Evolutionary conservation across 2,329 filamentous ascomycete species (phyloP).

Genomic region (Trichophyton simii): DNA sequence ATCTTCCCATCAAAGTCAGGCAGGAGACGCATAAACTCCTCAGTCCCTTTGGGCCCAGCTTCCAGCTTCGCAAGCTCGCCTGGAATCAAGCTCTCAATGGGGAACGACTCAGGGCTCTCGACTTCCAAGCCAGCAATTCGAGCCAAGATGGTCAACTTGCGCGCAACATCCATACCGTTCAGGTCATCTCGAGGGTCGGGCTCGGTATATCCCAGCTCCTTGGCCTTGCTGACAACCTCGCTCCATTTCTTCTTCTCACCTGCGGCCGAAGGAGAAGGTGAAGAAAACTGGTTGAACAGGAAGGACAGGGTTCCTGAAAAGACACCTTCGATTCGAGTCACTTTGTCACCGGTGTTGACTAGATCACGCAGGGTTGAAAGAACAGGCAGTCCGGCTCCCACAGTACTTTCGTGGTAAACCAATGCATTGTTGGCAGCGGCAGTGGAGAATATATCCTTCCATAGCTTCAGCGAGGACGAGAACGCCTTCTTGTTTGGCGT

Average conservation of each 20-base stretch:
- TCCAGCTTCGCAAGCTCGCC: conserved; percentile 64
- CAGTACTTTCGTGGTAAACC: conserved; percentile 89
- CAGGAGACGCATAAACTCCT: conserved; percentile 74
- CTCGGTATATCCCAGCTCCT: conserved; percentile 84
- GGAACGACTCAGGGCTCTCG: conserved; percentile 75
- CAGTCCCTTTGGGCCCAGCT: conserved; percentile 45
- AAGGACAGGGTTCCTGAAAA: conserved; percentile 98
- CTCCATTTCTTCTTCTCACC: conserved; percentile 58
- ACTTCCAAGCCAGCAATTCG: conserved; percentile 71
- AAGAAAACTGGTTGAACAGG: conserved; percentile 94
- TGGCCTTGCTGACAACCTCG: conserved; percentile 80
- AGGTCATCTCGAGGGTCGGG: conserved; percentile 77
- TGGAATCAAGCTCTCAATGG: conserved; percentile 86
- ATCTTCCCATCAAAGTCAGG: conserved; percentile 78
- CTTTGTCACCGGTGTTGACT: conserved; percentile 83
- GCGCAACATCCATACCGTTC: conserved; percentile 81
- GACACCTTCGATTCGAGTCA: conserved; percentile 88
- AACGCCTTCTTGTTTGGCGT: conserved; percentile 99
- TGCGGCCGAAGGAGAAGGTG: conserved; percentile 44
- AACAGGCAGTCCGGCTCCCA: conserved; percentile 84
- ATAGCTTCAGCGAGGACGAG: conserved; percentile 65
- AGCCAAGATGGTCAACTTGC: conserved; percentile 90
- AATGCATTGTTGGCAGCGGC: conserved; percentile 54
- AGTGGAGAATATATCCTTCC: conserved; percentile 73
- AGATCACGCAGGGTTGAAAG: conserved; percentile 89